These are phyloP conservation scores for Cyclotella distinguenda DNA, from an alignment of 108 stramenopile species.

Conservation along the genomic window DNA sequence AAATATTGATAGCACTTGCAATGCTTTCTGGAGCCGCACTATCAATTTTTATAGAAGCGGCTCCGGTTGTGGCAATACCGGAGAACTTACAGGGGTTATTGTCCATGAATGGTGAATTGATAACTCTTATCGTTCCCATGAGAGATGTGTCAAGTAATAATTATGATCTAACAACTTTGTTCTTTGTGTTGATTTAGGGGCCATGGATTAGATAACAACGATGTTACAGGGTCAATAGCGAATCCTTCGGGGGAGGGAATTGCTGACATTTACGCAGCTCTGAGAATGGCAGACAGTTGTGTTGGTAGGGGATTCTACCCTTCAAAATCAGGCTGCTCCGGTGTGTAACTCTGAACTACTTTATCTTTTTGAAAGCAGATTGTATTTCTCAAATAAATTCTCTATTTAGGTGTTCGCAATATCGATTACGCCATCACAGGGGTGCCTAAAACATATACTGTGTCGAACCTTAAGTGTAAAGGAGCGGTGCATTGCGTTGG, in stretches of 20 bases:
- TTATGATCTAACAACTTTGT: not conserved
- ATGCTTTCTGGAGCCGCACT: conserved; percentile 19
- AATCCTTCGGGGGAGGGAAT: conserved; percentile 19
- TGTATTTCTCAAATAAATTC: not conserved
- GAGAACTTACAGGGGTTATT: conserved; percentile 17
- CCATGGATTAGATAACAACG: conserved; percentile 22
- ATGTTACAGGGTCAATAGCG: conserved; percentile 6
- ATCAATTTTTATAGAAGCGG: conserved; percentile 26
- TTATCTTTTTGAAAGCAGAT: not conserved
- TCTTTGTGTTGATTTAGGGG: not conserved
- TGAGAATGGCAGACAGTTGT: conserved; percentile 15
- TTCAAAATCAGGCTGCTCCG: not conserved
- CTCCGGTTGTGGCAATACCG: conserved; percentile 20
- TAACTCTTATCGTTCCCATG: not conserved
- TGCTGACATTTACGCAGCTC: conserved; percentile 30
- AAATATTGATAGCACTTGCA: conserved; percentile 9
- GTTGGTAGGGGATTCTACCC: conserved; percentile 20
- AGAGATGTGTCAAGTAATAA: not conserved
- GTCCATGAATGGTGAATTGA: conserved; percentile 17
- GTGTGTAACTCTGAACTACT: not conserved
- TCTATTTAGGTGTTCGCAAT: conserved; percentile 7
- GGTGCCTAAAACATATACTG: not conserved
- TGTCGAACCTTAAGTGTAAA: conserved; percentile 1
- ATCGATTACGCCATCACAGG: conserved; percentile 3
- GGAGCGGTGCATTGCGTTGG: conserved; percentile 19